Evolutionary conservation across 805 yeast genomes (phyloP).

Genomic region (Candida andamanensis): DNA sequence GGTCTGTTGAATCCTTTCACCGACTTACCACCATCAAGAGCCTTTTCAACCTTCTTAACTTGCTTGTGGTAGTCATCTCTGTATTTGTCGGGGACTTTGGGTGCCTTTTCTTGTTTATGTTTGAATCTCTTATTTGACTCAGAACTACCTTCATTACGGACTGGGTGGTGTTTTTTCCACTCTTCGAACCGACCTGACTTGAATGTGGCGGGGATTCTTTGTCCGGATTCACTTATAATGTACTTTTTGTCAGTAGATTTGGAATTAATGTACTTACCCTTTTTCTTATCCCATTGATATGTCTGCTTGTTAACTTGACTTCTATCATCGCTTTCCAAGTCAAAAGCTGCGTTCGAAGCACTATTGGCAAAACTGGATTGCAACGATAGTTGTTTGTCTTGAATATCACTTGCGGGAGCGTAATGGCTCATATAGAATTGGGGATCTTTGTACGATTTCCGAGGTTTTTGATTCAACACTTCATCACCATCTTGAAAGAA

Average conservation of each 20-base stretch:
- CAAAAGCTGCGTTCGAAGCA: conserved; percentile 84
- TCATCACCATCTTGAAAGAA: conserved; percentile 53
- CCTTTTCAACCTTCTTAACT: conserved; percentile 75
- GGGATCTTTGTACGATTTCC: conserved; percentile 66
- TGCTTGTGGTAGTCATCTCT: conserved; percentile 84
- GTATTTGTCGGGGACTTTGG: conserved; percentile 83
- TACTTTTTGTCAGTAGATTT: conserved; percentile 77
- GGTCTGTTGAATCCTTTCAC: conserved; percentile 63
- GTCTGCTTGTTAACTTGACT: conserved; percentile 64
- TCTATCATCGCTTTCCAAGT: conserved; percentile 72
- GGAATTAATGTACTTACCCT: conserved; percentile 80
- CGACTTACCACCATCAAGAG: conserved; percentile 64
- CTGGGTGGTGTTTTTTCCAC: conserved; percentile 63
- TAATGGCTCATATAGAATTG: conserved; percentile 80
- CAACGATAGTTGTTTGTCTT: conserved; percentile 69
- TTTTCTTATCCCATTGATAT: conserved; percentile 89
- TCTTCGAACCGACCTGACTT: conserved; percentile 87
- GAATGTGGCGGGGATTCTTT: conserved; percentile 84
- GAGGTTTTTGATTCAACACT: conserved; percentile 22
- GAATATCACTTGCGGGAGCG: conserved; percentile 75
- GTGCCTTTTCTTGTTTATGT: conserved; percentile 74
- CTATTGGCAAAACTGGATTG: conserved; percentile 67
- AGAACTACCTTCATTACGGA: conserved; percentile 2
- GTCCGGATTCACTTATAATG: conserved; percentile 94
- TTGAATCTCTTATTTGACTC: conserved; percentile 44